Percentiles rank a stretch among this genome's conserved stretches.
Evolutionary conservation across 2,329 filamentous ascomycete genomes (phyloP).

Genomic region (Hawksworthiomyces lignivorus): DNA sequence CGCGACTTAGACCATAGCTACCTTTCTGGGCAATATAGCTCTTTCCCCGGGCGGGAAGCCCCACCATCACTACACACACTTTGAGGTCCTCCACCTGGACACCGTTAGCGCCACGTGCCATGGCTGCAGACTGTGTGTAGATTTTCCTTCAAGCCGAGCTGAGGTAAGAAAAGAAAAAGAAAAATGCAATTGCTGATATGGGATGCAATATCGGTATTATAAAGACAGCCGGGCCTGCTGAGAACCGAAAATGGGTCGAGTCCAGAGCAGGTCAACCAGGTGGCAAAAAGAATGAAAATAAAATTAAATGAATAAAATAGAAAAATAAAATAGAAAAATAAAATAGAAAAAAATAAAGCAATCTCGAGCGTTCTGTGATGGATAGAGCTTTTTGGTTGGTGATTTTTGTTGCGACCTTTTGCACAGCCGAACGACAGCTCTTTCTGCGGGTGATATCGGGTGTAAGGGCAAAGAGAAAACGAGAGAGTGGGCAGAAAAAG

Average conservation of each 20-base stretch:
- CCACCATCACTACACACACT: slow-evolving; percentile 99
- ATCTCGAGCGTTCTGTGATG: no score
- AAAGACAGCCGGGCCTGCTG: neutral
- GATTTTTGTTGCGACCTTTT: no score
- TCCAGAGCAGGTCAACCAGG: neutral
- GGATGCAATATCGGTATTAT: neutral
- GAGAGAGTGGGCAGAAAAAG: neutral
- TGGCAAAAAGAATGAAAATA: neutral
- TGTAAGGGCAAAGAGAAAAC: no score
- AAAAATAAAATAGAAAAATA: neutral
- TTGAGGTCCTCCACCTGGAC: slow-evolving; percentile 90
- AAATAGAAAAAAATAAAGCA: neutral
- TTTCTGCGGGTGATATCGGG: slow-evolving; percentile 15
- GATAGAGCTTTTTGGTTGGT: no score
- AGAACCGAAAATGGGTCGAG: slow-evolving; percentile 1
- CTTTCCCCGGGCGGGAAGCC: slow-evolving; percentile 90
- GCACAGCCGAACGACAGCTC: neutral
- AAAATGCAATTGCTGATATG: neutral
- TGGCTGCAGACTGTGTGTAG: no score
- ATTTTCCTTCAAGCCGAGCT: no score
- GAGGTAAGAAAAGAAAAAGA: neutral
- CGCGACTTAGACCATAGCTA: no score
- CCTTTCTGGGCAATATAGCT: slow-evolving; percentile 97
- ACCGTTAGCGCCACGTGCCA: slow-evolving; percentile 52
- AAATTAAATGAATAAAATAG: no score